Evolutionary conservation across 2,329 filamentous ascomycete species (phyloP).

Genomic region (Parastagonospora avenae): DNA sequence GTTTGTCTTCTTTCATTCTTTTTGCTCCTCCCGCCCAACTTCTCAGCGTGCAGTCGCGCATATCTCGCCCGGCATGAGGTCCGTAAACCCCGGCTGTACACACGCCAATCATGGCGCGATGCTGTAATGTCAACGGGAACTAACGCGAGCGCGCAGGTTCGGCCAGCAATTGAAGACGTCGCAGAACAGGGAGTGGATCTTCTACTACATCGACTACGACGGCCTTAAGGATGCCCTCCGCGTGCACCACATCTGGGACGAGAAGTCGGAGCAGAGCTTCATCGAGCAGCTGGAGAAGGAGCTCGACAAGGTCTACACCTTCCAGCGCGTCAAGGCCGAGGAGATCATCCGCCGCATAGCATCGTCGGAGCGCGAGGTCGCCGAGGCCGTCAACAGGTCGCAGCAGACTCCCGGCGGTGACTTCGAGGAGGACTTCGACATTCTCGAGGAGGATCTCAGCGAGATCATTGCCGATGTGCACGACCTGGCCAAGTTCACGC

Average conservation of each 20-base stretch:
- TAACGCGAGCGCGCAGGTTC: conserved; percentile 64
- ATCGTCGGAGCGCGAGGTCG: conserved; percentile 86
- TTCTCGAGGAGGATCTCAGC: conserved; percentile 92
- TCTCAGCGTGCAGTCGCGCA: conserved; percentile 9
- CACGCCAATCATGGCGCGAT: conserved; percentile 20
- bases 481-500: conserved; percentile 96
- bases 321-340: conserved; percentile 95
- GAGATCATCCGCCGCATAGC: conserved; percentile 93
- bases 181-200: conserved; percentile 94
- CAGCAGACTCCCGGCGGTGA: conserved; percentile 32
- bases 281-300: conserved; percentile 86
- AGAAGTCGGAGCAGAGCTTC: conserved; percentile 90
- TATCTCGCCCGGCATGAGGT: conserved; percentile 33
- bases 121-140: conserved; percentile 29
- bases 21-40: not conserved
- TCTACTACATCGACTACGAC: conserved; percentile 98
- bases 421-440: conserved; percentile 89
- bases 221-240: conserved; percentile 88
- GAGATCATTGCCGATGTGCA: conserved; percentile 99
- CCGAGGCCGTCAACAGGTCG: conserved; percentile 75
- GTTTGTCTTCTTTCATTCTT: conserved; percentile 9
- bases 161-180: conserved; percentile 96
- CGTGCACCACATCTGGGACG: conserved; percentile 77
- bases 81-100: conserved; percentile 9
- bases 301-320: conserved; percentile 96